Evolutionary conservation across 441 rosid genomes (phyloP), one percentile per base, ranked within the genome.

Genomic region (Sinapis alba): DNA sequence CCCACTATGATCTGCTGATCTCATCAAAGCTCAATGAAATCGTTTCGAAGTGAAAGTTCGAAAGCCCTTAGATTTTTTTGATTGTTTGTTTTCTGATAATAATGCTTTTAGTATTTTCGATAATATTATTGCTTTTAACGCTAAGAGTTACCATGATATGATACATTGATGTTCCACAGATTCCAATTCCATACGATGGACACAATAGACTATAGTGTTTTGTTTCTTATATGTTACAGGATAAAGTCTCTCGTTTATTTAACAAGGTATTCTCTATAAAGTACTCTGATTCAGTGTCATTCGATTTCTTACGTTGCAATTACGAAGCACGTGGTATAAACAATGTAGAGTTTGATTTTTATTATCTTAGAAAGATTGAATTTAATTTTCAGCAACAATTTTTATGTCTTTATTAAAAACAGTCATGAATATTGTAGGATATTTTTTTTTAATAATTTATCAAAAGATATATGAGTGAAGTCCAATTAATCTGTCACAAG

Each of bases 1-100:
- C 71, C 79, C 75, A 63, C 51, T 62, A 20, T 21, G 28, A 76
- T 63, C 65, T 63, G 41, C 38, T 54, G 70, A 75, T 75, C 79
- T 75, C 59, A 68, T 51, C 63, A 62, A 19, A 69, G 27, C 21
- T 36, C 65, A 69, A 2, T 62, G 47, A 69, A 69, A 62, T 62
- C 70, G 21, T 69, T 76, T 69, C 51, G 24, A 76, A 74, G 70
- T 76, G 79, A 64, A 76, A 53, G 20, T 16, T 69, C 16, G 7
- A 62, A 53, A 53, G 36, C 51, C 79, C 9, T 54, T 54, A 6
- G 15, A 30, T 41, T 43, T 21, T 66, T 53, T 73, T 26, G 13
- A 50, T 75, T 61, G 13, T 60, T 75, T 61, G 36, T 68, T 51
- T 62, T 34, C 13, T 38, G 24, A 36, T 38, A 38, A 7, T 38